Evolutionary conservation across 2,329 filamentous ascomycete genomes (phyloP), one percentile per base, ranked within the genome.

Genomic region (Trichoderma pleuroti): DNA sequence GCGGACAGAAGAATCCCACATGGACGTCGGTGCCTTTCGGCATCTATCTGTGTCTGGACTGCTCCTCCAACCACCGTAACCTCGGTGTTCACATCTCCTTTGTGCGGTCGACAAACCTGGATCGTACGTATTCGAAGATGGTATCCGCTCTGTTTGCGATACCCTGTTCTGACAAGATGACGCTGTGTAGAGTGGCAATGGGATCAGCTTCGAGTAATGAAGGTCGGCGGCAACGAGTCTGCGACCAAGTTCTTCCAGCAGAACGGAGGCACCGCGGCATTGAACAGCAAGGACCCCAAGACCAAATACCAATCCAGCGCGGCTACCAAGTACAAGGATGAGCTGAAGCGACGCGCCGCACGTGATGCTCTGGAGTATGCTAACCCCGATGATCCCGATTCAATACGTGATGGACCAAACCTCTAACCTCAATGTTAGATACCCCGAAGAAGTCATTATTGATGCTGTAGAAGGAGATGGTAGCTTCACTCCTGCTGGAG

Each of bases 71-170:
- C 82, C 96, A 99, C 83, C 92, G 96, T 77, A 98, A 98, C 82
- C 90, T 99, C 77, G 96, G 96, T 82, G 95, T 98, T 72, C 96
- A 99, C 83, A 98, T 99, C 83, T 98, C 95, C 76, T 99, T 99
- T 86, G 96, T 99, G 78, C 92, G 96, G 78, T 98, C 95, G 73
- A 98, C 95, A 73, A 98, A 98, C 82, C 92, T 99, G 81, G 96
- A 99, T 82, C 94, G 95, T 98, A 92, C 80, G 93, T 79, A 34
- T 72, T 69, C 57, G 12, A 18, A 18, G 30, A 36, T 30, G 18
- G 42, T 36, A 56, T 34, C 39, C 18, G 63, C 42, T n/a, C 28
- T 30, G 28, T 59, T 32, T 24, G 26, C 1, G 24, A 14, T 65
- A n/a, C 46, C 46, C 12, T 60, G 32, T 42, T 81, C 74, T 73